Conservation (phyloP, 148 eudicot species). For the Suaeda aralocaspica region DNA sequence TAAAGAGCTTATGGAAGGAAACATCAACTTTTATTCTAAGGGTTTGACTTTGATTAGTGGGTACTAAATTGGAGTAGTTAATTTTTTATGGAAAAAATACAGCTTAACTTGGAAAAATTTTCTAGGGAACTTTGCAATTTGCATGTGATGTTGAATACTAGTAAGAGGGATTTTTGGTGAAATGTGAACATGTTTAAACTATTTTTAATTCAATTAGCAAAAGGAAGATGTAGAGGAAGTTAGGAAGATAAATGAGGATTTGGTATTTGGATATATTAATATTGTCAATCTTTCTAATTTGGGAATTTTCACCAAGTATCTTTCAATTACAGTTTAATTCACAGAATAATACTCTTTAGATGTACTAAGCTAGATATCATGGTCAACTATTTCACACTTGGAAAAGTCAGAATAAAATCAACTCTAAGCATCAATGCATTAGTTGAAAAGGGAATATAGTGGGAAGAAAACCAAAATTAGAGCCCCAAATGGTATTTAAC, state of each 20-base stretch:
- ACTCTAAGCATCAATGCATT: neutral
- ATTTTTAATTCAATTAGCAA: neutral
- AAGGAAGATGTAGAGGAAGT: neutral
- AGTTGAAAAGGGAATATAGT: too few species aligned
- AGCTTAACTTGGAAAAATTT: constrained; percentile 8
- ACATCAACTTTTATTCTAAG: neutral
- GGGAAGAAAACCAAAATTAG: too few species aligned
- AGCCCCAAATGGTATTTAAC: neutral
- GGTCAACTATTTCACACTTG: neutral
- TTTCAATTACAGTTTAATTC: too few species aligned
- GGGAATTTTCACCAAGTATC: too few species aligned
- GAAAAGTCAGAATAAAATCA: neutral
- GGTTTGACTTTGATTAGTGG: constrained; percentile 12
- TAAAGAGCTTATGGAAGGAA: neutral
- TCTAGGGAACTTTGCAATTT: neutral
- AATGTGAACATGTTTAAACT: neutral
- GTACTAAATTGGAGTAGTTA: neutral
- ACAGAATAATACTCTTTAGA: too few species aligned
- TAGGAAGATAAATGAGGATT: neutral
- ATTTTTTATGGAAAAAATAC: too few species aligned
- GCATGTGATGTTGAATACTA: too few species aligned
- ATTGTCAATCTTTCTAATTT: neutral
- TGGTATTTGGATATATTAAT: too few species aligned
- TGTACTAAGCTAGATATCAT: neutral
- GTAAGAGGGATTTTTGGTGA: neutral